Percentiles rank a stretch among this genome's conserved stretches.
These are phyloP conservation scores for Brettanomyces anomalus DNA, from an alignment of 805 yeast genomes.

Conservation along the genomic window DNA sequence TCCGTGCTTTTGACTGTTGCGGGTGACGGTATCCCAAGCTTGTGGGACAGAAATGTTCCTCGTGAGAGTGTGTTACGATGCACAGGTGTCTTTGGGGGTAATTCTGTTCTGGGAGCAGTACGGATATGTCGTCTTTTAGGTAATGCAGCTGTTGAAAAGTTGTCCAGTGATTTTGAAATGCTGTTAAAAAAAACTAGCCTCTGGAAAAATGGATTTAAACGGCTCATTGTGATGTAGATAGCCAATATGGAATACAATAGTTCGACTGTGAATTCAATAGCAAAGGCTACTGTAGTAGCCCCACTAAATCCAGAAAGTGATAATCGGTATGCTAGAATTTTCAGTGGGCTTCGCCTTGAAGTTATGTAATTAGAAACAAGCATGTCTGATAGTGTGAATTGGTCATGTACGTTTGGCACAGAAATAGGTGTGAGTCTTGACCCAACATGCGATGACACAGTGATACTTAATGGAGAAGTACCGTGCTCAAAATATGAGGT, in stretches of 20 bases:
- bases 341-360: conserved; percentile 16
- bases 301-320: conserved; percentile 11
- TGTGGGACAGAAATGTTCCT: too few relatives aligned
- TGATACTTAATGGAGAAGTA: background rate
- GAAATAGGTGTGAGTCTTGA: background rate
- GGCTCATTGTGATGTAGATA: conserved; percentile 22
- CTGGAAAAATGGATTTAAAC: conserved; percentile 18
- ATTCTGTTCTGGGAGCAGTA: too few relatives aligned
- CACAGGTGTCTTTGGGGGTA: too few relatives aligned
- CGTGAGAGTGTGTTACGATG: too few relatives aligned
- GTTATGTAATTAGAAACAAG: conserved; percentile 10
- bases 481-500: conserved; percentile 3
- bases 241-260: conserved; percentile 22
- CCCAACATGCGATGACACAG: background rate
- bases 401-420: background rate
- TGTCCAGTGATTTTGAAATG: conserved; percentile 14
- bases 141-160: conserved; percentile 10
- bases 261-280: conserved; percentile 20
- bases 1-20: too few relatives aligned
- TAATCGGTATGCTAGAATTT: conserved; percentile 13
- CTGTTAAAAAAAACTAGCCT: conserved; percentile 8
- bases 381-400: conserved; percentile 5
- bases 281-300: conserved; percentile 12
- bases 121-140: conserved; percentile 4
- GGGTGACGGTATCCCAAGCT: too few relatives aligned